These are phyloP conservation scores for Sporothrix humicola DNA, from an alignment of 2,329 filamentous ascomycete genomes.

Conservation along the genomic window DNA sequence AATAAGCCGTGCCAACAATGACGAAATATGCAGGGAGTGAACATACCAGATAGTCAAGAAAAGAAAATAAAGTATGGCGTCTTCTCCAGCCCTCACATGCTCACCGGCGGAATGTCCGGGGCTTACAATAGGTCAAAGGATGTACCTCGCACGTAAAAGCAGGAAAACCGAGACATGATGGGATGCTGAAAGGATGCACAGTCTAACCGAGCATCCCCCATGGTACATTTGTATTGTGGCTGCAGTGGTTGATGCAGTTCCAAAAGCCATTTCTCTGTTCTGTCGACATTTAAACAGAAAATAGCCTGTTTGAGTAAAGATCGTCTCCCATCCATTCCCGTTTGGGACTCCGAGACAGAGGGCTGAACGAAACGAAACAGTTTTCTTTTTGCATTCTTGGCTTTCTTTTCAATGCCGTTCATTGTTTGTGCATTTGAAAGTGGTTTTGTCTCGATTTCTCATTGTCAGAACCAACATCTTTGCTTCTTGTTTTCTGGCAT, in stretches of 20 bases:
- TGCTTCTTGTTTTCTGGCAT: not conserved
- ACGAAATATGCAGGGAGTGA: too few species aligned
- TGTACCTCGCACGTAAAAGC: not conserved
- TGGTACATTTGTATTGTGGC: too few species aligned
- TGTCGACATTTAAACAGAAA: not conserved
- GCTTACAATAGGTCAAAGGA: not conserved
- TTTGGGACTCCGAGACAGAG: not conserved
- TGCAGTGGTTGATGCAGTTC: too few species aligned
- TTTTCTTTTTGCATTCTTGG: not conserved
- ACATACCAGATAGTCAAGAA: too few species aligned
- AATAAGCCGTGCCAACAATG: too few species aligned
- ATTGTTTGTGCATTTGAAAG: not conserved
- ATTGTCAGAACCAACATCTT: not conserved
- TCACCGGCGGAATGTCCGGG: not conserved
- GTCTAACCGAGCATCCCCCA: too few species aligned
- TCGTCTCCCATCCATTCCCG: not conserved
- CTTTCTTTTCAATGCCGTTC: not conserved
- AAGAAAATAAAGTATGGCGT: too few species aligned
- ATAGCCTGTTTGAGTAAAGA: not conserved
- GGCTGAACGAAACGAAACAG: slow-evolving; percentile 2
- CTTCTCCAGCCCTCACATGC: too few species aligned
- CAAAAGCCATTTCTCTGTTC: too few species aligned
- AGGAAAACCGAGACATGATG: not conserved
- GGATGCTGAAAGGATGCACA: too few species aligned
- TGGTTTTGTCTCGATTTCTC: not conserved